Base-by-base conservation (phyloP, 306 rosid species). In the Prunus fruticosa region DNA sequence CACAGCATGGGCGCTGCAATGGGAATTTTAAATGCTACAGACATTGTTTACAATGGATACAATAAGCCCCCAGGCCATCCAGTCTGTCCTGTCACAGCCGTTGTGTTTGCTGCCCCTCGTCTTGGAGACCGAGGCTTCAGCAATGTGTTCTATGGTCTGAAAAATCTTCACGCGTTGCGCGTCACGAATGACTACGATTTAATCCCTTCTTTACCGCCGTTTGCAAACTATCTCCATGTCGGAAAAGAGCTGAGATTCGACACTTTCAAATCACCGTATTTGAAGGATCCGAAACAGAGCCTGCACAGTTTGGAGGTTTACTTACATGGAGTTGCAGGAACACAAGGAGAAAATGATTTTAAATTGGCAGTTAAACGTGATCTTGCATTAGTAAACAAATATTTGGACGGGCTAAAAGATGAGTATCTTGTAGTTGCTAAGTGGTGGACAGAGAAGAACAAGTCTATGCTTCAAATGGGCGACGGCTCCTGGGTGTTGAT, bases 1-100 rank as follows among this genome's bases (percentile, higher is more conserved):
- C 27, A 69, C 38, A 72, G 78, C 78, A 72, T 72, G 82, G 78
- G 82, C 2, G 82, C 68, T 54, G 78, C 73, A 19, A 4, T 79
- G 1, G 78, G 61, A 15, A 43, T 64, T 32, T 12, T 64, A 30
- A 72, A 71, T 6, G 78, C 78, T 0, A 32, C 43, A 0, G 82
- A 79, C 56, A 51, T 79, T 23, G 78, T 25, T 27, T 19, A n/a
- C 2, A 72, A 79, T 52, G 70, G 63, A 13, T 20, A 51, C 23
- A 79, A 79, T 15, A 30, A 30, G 25, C 18, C 50, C 19, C 11
- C 60, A 16, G 19, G 9, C 32, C 15, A 16, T 2, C 30, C 60
- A 53, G 23, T 54, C 4, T 25, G 46, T 66, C 73, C 63, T 16
- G 32, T 79, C 38, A 79, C 78, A 0, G 78, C 73, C 58, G 19